Evolutionary conservation across 371 early-diverging fungal genomes (phyloP).

Genomic region (Blakeslea trispora): DNA sequence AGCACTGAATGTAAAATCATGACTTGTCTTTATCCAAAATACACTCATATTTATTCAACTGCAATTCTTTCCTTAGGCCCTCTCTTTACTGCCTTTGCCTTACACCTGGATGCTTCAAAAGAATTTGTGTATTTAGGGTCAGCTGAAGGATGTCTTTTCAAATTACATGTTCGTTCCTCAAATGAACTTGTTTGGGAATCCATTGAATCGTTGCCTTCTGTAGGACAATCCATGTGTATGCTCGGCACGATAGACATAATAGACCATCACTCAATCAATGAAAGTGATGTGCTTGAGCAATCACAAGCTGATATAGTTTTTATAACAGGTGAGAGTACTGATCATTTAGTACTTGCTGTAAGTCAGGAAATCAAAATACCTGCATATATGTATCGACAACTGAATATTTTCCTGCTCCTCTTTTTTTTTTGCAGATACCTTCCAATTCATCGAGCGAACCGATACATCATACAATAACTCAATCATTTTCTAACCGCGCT

Average conservation of each 20-base stretch:
- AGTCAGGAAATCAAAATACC: conserved; percentile 1
- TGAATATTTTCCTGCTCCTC: background rate
- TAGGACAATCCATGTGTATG: conserved; percentile 36
- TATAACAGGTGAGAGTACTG: conserved; percentile 42
- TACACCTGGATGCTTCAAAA: conserved; percentile 1
- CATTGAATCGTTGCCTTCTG: conserved; percentile 23
- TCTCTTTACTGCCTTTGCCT: conserved; percentile 35
- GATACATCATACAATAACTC: conserved; percentile 14
- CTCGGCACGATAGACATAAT: conserved; percentile 20
- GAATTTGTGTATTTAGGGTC: conserved; percentile 32
- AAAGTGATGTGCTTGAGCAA: background rate
- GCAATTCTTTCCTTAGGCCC: conserved; percentile 17
- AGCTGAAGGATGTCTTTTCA: conserved; percentile 34
- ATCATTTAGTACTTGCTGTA: conserved; percentile 42
- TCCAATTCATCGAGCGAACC: background rate
- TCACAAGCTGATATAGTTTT: conserved; percentile 17
- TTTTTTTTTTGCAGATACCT: background rate
- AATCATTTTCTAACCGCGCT: conserved; percentile 36
- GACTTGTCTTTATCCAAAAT: too few relatives aligned
- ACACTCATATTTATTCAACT: background rate
- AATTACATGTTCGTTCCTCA: conserved; percentile 12
- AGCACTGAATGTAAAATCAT: conserved; percentile 23
- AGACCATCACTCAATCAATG: too few relatives aligned
- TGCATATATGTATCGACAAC: too few relatives aligned
- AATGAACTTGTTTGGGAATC: conserved; percentile 22